Base-by-base conservation (phyloP, 2,329 filamentous ascomycete genomes). In the Mycosphaerella sp. region DNA sequence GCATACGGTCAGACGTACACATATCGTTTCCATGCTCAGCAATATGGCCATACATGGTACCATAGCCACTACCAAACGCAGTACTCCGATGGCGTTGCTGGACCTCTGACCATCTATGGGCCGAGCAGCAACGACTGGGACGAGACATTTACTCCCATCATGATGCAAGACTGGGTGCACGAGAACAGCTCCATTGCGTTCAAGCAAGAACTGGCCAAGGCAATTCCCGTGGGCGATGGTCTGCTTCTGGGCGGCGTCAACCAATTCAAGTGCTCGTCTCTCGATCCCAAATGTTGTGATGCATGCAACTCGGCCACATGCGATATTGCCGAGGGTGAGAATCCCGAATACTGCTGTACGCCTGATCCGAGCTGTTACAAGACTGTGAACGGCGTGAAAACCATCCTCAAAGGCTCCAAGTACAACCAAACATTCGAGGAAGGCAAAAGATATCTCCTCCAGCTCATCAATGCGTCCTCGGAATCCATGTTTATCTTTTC, bases 1-100 rank as follows among this genome's bases (percentile, higher is more conserved):
- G 73, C 83, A 4, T 83, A 83, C 0, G 80, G 79, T 26, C 62
- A 72, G n/a, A 70, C 65, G 4, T 68, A 71, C 53, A 74, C 70
- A 4, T 76, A 76, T 60, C 69, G 60, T n/a, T 71, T 68, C 59
- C 59, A 57, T 23, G 68, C 67, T 9, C 64, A 64, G 11, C 60
- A 59, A 32, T 68, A 70, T 54, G 65, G 70, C 0, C 62, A 62
- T 4, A 67, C 67, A 0, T 59, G 59, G 57, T 61, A 54, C 26
- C 49, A 58, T 26, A 75, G 73, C 71, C 74, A 56, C 21, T 56
- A 56, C 12, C 43, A 67, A 2, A 62, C 74, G 0, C 74, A 76
- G 55, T 60, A 70, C 58, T 74, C 66, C 17, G 70, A 73, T 29
- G 73, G 72, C 6, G 59, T 72, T 31, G 55, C 68, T 34, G 72